Percentiles rank a stretch among this genome's conserved stretches.
Conservation (phyloP, 2,329 filamentous ascomycete species). For the Claviceps paspali region DNA sequence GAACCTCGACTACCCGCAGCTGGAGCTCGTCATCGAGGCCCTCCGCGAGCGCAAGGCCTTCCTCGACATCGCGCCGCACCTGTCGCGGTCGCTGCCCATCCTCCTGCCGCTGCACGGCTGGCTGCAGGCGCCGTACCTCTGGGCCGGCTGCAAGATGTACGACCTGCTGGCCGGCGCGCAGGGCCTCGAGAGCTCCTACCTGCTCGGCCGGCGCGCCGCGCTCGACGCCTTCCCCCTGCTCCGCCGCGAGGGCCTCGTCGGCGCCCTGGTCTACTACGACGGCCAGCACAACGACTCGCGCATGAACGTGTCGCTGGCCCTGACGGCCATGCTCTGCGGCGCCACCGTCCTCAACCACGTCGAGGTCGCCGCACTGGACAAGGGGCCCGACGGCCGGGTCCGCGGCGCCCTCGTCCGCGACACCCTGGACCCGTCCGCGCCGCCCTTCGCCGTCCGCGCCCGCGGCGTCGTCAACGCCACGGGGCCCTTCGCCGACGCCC, state of each 20-base stretch:
- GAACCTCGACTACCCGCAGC: conserved; percentile 74
- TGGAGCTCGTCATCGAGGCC: conserved; percentile 66
- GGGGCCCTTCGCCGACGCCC: conserved; percentile 65
- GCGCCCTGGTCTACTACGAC: conserved; percentile 75
- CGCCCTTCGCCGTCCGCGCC: conserved; percentile 52
- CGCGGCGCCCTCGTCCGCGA: conserved; percentile 43
- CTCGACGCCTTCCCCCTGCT: conserved; percentile 67
- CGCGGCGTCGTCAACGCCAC: conserved; percentile 77
- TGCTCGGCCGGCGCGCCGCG: conserved; percentile 61
- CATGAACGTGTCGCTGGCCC: conserved; percentile 72
- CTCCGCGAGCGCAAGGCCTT: conserved; percentile 73
- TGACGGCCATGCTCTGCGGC: conserved; percentile 68
- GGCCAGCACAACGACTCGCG: conserved; percentile 77
- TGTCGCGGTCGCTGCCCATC: conserved; percentile 68
- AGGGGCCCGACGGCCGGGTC: conserved; percentile 53
- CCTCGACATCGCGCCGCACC: conserved; percentile 66
- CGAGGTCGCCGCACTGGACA: conserved; percentile 60
- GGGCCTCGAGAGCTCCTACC: conserved; percentile 73
- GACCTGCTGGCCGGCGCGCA: conserved; percentile 69
- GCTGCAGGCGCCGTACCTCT: conserved; percentile 70
- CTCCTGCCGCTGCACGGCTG: conserved; percentile 70
- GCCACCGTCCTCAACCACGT: conserved; percentile 69
- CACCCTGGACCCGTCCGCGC: conserved; percentile 43
- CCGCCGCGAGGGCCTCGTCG: conserved; percentile 56
- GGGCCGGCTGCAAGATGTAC: conserved; percentile 59